A percentile compares a stretch with the other conserved stretches of the same genome.
These are phyloP conservation scores for Xylaria sp. DNA, from an alignment of 2,329 filamentous ascomycete species.

Conservation along the genomic window DNA sequence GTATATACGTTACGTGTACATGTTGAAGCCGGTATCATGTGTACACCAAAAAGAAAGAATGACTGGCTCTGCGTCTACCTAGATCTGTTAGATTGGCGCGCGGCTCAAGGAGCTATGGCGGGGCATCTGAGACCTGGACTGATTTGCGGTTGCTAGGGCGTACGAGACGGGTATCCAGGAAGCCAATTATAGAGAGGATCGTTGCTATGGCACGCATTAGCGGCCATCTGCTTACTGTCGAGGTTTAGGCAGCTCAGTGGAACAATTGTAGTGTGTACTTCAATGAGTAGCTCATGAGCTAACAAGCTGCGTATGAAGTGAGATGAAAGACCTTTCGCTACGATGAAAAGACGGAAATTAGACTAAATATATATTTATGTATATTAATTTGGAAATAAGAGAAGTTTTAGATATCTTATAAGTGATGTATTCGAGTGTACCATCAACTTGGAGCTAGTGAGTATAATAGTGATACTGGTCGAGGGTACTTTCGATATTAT, in stretches of 20 bases:
- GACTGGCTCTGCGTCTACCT: background rate
- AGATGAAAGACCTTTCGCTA: background rate
- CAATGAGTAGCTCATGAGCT: background rate
- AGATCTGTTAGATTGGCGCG: conserved; percentile 17
- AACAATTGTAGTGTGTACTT: background rate
- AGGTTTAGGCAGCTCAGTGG: background rate
- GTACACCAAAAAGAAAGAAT: background rate
- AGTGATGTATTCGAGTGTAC: background rate
- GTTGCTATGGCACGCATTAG: conserved; percentile 36
- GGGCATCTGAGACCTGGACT: background rate
- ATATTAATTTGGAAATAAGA: background rate
- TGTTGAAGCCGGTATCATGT: background rate
- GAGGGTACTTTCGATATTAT: background rate
- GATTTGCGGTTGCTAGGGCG: conserved; percentile 17
- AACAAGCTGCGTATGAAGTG: background rate
- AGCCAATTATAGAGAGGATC: conserved; percentile 21
- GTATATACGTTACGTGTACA: too few species aligned
- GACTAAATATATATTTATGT: background rate
- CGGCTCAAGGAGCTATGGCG: conserved; percentile 13
- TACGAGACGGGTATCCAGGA: background rate
- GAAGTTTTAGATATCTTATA: background rate
- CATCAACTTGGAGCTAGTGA: background rate
- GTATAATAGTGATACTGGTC: background rate
- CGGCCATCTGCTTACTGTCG: conserved; percentile 2
- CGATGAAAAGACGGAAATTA: background rate